Conservation (phyloP, 2,329 filamentous ascomycete species). For the Colletotrichum sojae region DNA sequence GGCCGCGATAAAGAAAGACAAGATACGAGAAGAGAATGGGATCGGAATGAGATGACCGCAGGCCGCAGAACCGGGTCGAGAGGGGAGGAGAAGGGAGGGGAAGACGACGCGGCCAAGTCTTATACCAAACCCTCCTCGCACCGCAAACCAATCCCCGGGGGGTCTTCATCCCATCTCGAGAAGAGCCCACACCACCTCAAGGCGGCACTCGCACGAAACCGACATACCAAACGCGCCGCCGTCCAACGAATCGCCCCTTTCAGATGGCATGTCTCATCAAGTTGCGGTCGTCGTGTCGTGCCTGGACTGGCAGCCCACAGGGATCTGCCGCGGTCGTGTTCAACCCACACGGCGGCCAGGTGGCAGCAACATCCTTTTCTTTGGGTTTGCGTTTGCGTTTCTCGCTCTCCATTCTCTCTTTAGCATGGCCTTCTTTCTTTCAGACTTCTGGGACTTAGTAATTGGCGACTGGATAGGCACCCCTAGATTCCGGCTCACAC, state of each 20-base stretch:
- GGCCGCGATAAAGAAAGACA: conserved; percentile 36
- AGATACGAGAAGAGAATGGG: conserved; percentile 26
- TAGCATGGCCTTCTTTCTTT: conserved; percentile 13
- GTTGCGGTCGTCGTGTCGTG: conserved; percentile 16
- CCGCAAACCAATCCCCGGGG: conserved; percentile 27
- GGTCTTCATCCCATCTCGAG: conserved; percentile 31
- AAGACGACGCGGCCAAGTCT: conserved; percentile 32
- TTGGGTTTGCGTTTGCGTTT: background rate
- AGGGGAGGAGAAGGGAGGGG: background rate
- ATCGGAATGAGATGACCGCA: conserved; percentile 36
- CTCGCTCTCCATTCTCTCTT: conserved; percentile 26
- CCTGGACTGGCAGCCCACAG: conserved; percentile 1
- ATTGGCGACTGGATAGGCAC: too few species aligned
- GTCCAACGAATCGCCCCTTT: conserved; percentile 36
- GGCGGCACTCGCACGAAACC: conserved; percentile 40
- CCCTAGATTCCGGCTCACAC: background rate
- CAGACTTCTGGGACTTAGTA: too few species aligned
- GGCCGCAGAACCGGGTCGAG: background rate
- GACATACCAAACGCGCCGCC: conserved; percentile 34
- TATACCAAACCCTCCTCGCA: conserved; percentile 38
- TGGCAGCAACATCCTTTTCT: background rate
- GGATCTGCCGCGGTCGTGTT: background rate
- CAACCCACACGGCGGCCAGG: conserved; percentile 7
- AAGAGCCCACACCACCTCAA: background rate
- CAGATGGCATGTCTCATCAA: conserved; percentile 38